Percentiles rank a stretch among this genome's conserved stretches.
Evolutionary conservation across 345 rosid genomes (phyloP).

Genomic region (Eucalyptus tenuipes): DNA sequence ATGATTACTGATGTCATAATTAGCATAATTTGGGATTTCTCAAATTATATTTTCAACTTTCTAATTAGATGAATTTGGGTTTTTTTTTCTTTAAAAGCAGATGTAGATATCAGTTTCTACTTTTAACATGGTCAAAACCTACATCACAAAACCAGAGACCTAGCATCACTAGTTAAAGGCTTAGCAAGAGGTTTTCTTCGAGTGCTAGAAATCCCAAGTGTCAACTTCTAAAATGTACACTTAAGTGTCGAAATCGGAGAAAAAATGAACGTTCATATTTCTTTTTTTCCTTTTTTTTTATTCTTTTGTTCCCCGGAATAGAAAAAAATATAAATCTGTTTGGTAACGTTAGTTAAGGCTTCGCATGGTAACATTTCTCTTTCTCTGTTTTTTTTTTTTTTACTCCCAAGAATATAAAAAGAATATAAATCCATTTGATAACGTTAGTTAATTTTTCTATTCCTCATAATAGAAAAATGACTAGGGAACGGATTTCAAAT

Average conservation of each 20-base stretch:
- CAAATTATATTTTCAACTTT: background rate
- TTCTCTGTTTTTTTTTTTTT: accelerated
- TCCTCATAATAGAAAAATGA: accelerated
- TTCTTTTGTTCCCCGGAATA: accelerated
- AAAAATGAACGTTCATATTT: no score
- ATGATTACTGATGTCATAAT: background rate
- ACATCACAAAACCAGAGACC: background rate
- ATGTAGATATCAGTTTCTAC: background rate
- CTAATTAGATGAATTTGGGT: background rate
- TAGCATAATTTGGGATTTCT: background rate
- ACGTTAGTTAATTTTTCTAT: no score
- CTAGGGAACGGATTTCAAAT: accelerated
- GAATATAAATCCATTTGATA: accelerated
- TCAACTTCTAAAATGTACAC: no score
- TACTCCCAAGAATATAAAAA: no score
- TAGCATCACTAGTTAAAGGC: background rate
- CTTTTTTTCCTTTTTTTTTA: no score
- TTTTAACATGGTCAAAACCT: background rate
- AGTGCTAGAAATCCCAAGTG: no score
- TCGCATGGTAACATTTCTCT: no score
- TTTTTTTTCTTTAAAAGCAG: background rate
- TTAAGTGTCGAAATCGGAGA: no score
- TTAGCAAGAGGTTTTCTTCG: background rate
- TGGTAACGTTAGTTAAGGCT: no score
- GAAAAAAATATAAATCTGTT: no score